phyloP scores from a whole-genome alignment of 176 grass and related monocot genomes.

The Dendrocalamus sinicus region DNA sequence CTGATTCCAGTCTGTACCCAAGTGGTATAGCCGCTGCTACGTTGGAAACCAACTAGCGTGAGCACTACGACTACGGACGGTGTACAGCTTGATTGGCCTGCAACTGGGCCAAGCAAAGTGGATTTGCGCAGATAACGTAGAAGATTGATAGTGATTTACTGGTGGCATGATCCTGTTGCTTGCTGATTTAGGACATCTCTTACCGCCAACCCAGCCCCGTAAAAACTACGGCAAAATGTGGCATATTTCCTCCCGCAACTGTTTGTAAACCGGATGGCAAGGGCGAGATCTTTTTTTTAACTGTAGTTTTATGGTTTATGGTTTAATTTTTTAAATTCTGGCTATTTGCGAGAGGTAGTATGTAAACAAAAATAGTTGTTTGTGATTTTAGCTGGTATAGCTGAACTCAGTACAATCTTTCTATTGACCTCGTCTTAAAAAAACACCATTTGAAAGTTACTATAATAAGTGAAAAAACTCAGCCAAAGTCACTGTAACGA shows the following conservation, averaged over 20 bases:
- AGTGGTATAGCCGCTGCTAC: background rate
- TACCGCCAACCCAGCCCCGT: background rate
- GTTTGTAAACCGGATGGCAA: background rate
- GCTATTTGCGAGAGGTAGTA: too few relatives aligned
- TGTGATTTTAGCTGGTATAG: too few relatives aligned
- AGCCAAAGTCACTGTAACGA: background rate
- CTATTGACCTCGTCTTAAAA: too few relatives aligned
- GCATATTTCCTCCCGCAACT: background rate
- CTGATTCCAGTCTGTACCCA: background rate
- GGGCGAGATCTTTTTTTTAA: background rate
- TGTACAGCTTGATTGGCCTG: constrained; percentile 8
- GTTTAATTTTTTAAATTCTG: too few relatives aligned
- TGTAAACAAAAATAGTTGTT: fast-evolving
- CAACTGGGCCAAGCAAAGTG: background rate
- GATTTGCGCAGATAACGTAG: constrained; percentile 1
- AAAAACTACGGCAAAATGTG: background rate
- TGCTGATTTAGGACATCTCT: background rate
- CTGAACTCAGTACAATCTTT: too few relatives aligned
- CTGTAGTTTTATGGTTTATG: too few relatives aligned
- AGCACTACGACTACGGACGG: background rate
- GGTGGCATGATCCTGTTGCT: background rate
- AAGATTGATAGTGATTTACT: background rate
- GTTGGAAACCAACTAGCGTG: background rate
- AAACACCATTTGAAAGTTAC: fast-evolving
- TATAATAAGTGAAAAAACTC: too few relatives aligned